Base-by-base conservation (phyloP, 139 green algal genomes). In the Haematococcus sp. region DNA sequence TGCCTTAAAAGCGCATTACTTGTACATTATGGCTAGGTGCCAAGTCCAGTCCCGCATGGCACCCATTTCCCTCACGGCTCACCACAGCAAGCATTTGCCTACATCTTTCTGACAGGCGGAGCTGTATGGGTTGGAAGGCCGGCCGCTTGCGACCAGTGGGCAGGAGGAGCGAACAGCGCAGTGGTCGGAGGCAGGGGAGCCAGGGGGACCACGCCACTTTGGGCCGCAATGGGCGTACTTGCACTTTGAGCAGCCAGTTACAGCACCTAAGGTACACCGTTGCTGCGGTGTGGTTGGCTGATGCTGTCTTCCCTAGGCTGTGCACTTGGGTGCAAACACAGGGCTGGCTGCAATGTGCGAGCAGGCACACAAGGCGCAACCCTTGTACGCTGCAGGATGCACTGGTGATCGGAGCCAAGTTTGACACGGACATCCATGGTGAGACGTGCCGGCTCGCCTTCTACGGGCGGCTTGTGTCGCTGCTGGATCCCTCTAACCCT, bases 381-480 rank as follows among this genome's bases (percentile, higher is more conserved):
- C 40, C 40, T 49, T 49, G 7, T 49, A 11, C 32, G 52, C 19
- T 52, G 2, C 76, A 89, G 76, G 89, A 92, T 31, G 72, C 91
- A 1, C 64, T 97, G 7, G 74, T 98, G 3, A 97, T 99, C 52
- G 95, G 85, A 0, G 91, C 94, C 4, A 85, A 87, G 30, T 85
- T 99, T 54, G 95, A 98, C 59, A 80, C 79, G 0, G 89, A 94
- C 73, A 74, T 87, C 1, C 70, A 91, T n/a, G 76, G 77, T 0
- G 74, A 88, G 33, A 79, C 84, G 0, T 99, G 95, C 79, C 81
- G 95, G 31, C 76, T 98, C 9, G 94, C 93, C 0, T 97, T 98
- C 69, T 90, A 95, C 75, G 94, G 94, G 1, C 82, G 88, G 0
- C 43, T 97, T 22, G 71, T 83, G 30, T 60, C 43, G 0, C 61